Conservation (phyloP, 2,329 filamentous ascomycete genomes). For the Aspergillus viridinutans region DNA sequence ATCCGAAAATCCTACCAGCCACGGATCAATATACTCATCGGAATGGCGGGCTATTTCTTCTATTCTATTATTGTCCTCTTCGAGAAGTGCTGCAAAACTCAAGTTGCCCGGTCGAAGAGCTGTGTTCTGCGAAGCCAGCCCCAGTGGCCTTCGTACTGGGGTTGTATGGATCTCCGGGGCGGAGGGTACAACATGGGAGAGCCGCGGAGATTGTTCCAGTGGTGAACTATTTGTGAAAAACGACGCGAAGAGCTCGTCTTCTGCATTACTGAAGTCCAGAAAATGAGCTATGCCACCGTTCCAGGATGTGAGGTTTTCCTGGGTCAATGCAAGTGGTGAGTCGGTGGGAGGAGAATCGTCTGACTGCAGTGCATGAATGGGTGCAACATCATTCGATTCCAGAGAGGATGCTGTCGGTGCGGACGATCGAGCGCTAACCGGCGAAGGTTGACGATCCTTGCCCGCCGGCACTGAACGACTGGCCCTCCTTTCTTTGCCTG, state of each 20-base stretch:
- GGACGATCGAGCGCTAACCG: neutral
- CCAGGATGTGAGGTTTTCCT: conserved; percentile 6
- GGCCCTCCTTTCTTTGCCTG: neutral
- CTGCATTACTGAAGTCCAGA: conserved; percentile 6
- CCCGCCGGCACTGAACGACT: neutral
- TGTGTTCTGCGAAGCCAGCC: conserved; percentile 5
- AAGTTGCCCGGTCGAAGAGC: conserved; percentile 13
- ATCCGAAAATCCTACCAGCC: conserved; percentile 37
- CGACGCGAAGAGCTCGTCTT: conserved; percentile 9
- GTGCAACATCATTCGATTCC: neutral
- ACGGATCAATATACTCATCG: conserved; percentile 28
- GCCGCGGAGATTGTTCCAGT: conserved; percentile 13
- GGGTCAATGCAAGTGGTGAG: neutral
- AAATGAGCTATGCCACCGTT: conserved; percentile 3
- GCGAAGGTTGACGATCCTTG: neutral
- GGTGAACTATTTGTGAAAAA: conserved; percentile 8
- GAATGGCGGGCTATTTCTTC: conserved; percentile 52
- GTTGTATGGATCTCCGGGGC: conserved; percentile 3
- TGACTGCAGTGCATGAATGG: neutral
- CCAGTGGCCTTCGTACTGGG: conserved; percentile 4
- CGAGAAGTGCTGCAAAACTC: conserved; percentile 31
- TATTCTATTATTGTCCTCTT: conserved; percentile 45
- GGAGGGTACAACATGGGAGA: conserved; percentile 12
- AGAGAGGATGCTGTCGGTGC: neutral
- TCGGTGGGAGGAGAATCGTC: neutral